A percentile compares a stretch with the other conserved stretches of the same genome.
Evolutionary conservation across 768 basidiomycete genomes (phyloP).

Genomic region (Amanita jacksonii): DNA sequence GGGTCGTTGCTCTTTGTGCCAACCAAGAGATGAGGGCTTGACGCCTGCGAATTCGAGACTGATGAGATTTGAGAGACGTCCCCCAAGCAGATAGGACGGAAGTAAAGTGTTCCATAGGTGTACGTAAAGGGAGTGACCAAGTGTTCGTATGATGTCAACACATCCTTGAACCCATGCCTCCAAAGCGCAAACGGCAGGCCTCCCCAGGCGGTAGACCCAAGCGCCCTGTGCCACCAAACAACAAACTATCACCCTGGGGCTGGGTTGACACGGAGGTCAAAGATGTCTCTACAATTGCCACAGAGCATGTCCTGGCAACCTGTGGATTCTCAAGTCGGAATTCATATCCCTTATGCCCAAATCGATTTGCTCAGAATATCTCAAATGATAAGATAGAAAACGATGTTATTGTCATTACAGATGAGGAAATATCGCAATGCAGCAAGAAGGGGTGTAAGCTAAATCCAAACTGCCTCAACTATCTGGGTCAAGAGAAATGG

Average conservation of each 20-base stretch:
- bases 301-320: constrained; percentile 53
- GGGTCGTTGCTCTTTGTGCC: constrained; percentile 22
- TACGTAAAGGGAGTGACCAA: not conserved
- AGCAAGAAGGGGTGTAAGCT: constrained; percentile 54
- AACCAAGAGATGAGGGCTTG: constrained; percentile 25
- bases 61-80: constrained; percentile 20
- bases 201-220: constrained; percentile 57
- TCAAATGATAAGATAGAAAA: constrained; percentile 38
- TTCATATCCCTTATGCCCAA: constrained; percentile 43
- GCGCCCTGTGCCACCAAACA: constrained; percentile 39
- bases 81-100: too few species aligned
- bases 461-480: constrained; percentile 83
- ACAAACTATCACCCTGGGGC: constrained; percentile 51
- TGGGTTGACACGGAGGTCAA: constrained; percentile 70
- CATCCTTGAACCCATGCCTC: constrained; percentile 31
- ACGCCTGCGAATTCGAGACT: constrained; percentile 37
- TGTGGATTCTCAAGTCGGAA: constrained; percentile 56
- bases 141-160: constrained; percentile 9
- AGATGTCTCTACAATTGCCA: constrained; percentile 47
- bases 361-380: constrained; percentile 32
- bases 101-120: too few species aligned
- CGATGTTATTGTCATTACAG: constrained; percentile 63
- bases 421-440: constrained; percentile 51
- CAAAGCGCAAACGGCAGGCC: constrained; percentile 49
- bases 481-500: constrained; percentile 80